phyloP scores from a whole-genome alignment of 345 rosid species.

The Gossypium bickii region DNA sequence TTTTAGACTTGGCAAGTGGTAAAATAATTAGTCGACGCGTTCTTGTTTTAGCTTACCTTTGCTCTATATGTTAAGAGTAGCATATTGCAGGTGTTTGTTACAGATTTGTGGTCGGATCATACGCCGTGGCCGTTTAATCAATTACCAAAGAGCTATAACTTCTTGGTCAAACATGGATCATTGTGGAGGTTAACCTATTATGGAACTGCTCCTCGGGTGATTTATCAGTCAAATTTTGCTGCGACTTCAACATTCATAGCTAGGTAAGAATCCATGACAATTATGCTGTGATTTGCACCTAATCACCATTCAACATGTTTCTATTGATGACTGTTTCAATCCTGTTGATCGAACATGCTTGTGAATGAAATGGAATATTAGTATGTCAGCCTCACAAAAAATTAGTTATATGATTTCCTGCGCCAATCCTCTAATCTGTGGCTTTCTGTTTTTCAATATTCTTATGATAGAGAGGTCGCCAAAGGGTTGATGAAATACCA shows the following conservation, averaged over 20 bases:
- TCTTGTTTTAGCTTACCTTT: conserved; percentile 9
- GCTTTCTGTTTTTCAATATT: conserved; percentile 9
- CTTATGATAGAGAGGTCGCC: conserved; percentile 70
- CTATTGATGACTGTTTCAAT: background rate
- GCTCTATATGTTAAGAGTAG: conserved; percentile 33
- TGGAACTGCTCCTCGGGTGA: conserved; percentile 77
- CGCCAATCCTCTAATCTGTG: background rate
- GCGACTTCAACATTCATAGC: conserved; percentile 96
- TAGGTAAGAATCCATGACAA: conserved; percentile 47
- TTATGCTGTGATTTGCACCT: background rate
- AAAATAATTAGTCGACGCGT: conserved; percentile 9
- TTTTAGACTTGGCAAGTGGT: conserved; percentile 11
- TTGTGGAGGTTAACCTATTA: conserved; percentile 93
- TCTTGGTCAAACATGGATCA: conserved; percentile 89
- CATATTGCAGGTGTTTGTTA: conserved; percentile 75
- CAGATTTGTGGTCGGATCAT: conserved; percentile 98
- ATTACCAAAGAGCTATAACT: conserved; percentile 90
- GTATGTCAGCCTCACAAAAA: background rate
- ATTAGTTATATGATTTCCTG: background rate
- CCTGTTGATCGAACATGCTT: background rate
- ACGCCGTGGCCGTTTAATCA: conserved; percentile 99
- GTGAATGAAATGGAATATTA: background rate
- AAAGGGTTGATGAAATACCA: conserved; percentile 96
- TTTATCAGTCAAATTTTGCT: conserved; percentile 94
- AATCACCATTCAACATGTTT: background rate